Base-by-base conservation (phyloP, 176 grass and related monocot species). In the Eragrostis nindensis region DNA sequence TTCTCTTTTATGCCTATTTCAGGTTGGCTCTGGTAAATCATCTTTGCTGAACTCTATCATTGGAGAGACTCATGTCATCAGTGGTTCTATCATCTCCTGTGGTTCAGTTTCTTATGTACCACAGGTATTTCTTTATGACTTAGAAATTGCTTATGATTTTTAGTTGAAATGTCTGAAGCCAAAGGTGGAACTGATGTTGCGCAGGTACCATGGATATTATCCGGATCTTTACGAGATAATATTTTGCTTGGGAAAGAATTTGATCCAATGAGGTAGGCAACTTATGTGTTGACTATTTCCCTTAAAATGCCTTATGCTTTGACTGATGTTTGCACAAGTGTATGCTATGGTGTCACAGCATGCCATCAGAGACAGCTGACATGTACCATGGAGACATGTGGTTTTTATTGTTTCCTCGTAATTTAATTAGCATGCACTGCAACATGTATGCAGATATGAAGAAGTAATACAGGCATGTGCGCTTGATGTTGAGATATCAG, bases 21-120 rank as follows among this genome's bases (percentile, higher is more conserved):
- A 98, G 95, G 92, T 94, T 83, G 95, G 95, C 85, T 98, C 88
- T 72, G 95, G 95, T 74, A 98, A 98, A 86, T 94, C 95, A 59
- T 91, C 92, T 77, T 92, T 98, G 78, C 75, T 98, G 78, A 91
- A 94, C 72, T 89, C 95, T 66, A 80, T 98, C 74, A 73, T 91
- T 47, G 95, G 95, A 62, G 95, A 98, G 74, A 98, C 92, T 76
- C 19, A 40, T 55, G 43, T 92, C 74, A 75, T 86, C 81, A 80
- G 57, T 77, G 95, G 95, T 73, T 82, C 83, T 69, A 62, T 98
- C 74, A 74, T 54, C 79, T 86, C 80, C 2, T 40, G 74, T 41
- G 86, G 92, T 74, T 92, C 95, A 84, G 62, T 87, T 64, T 83
- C 90, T 26, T 98, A 94, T 76, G 95, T 98, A 36, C 86, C 95